Percentiles rank a stretch among this genome's conserved stretches.
Conservation (phyloP, 2,329 filamentous ascomycete species). For the Fusarium bulbicola region DNA sequence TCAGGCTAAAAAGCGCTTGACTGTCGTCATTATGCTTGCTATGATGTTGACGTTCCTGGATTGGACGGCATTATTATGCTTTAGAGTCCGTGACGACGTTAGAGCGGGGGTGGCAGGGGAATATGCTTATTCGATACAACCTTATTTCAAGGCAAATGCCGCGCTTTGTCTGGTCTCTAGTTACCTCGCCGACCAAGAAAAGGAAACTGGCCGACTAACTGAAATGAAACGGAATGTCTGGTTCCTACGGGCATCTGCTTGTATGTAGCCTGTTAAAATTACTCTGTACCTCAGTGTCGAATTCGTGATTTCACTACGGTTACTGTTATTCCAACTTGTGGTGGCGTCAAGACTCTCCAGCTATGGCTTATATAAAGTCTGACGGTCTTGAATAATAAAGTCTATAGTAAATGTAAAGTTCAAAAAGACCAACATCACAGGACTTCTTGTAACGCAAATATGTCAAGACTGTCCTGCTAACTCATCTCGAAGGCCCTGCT, state of each 20-base stretch:
- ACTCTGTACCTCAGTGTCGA: too few relatives aligned
- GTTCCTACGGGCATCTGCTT: too few relatives aligned
- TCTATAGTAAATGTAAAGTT: too few relatives aligned
- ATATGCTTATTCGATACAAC: not conserved
- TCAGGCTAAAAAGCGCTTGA: not conserved
- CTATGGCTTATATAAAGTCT: not conserved
- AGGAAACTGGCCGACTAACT: too few relatives aligned
- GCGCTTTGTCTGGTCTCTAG: too few relatives aligned
- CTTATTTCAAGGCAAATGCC: not conserved
- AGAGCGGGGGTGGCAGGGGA: not conserved
- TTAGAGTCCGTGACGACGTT: not conserved
- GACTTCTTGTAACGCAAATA: not conserved
- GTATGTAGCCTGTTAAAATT: not conserved
- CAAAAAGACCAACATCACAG: fast-evolving
- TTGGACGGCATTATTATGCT: not conserved
- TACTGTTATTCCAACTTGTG: not conserved
- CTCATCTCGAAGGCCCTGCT: fast-evolving
- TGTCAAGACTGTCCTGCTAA: not conserved
- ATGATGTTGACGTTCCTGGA: not conserved
- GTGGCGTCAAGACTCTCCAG: not conserved
- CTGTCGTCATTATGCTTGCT: not conserved
- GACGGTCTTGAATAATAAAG: not conserved
- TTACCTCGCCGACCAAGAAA: not conserved
- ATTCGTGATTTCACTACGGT: not conserved
- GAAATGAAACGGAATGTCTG: too few relatives aligned